Conservation (phyloP, 108 stramenopile genomes). For the Skeletonema costatum region DNA sequence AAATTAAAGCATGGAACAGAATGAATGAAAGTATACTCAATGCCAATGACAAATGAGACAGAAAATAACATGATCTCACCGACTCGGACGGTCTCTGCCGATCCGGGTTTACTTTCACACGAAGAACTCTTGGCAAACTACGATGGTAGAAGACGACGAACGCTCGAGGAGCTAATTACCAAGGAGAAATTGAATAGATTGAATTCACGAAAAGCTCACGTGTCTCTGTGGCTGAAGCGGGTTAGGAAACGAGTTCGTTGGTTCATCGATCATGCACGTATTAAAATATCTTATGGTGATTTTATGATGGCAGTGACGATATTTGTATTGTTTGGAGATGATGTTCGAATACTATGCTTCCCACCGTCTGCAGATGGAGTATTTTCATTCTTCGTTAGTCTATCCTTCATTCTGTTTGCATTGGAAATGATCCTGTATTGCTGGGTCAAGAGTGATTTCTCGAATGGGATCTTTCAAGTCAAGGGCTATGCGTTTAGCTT, state of each 20-base stretch:
- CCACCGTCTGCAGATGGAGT: slow-evolving; percentile 47
- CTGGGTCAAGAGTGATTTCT: slow-evolving; percentile 59
- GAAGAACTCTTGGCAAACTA: slow-evolving; percentile 45
- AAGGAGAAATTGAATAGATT: slow-evolving; percentile 14
- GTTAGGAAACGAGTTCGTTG: slow-evolving; percentile 36
- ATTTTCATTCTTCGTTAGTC: slow-evolving; percentile 48
- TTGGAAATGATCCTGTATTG: slow-evolving; percentile 57
- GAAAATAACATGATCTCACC: not conserved
- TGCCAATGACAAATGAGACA: not conserved
- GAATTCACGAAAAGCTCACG: not conserved
- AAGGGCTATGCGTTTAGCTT: slow-evolving; percentile 61
- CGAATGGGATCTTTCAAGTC: slow-evolving; percentile 32
- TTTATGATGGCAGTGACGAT: slow-evolving; percentile 68
- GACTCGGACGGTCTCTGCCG: slow-evolving; percentile 53
- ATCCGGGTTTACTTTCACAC: slow-evolving; percentile 52
- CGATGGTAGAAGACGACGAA: slow-evolving; percentile 23
- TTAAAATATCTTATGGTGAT: slow-evolving; percentile 62
- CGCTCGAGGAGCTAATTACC: slow-evolving; percentile 42
- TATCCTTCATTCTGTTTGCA: slow-evolving; percentile 61
- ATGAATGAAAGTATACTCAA: not conserved
- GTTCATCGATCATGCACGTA: slow-evolving; percentile 48
- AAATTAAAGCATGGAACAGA: not conserved
- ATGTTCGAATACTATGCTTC: slow-evolving; percentile 54
- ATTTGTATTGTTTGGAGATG: slow-evolving; percentile 68
- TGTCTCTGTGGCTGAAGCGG: not conserved